phyloP scores from a whole-genome alignment of 2,329 filamentous ascomycete genomes.

The Seiridium unicorne region DNA sequence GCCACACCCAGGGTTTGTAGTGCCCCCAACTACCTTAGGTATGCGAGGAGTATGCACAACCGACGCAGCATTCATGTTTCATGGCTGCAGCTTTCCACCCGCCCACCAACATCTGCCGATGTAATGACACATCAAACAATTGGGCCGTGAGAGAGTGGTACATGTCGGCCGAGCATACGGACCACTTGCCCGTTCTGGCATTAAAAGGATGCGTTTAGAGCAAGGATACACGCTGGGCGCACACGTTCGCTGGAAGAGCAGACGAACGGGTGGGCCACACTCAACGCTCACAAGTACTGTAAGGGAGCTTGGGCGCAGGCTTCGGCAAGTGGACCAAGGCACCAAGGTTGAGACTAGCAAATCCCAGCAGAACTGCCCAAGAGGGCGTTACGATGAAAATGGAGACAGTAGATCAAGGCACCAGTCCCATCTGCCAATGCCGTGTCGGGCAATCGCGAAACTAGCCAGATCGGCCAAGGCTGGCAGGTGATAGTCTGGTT shows the following conservation, averaged over 20 bases:
- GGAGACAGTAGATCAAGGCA: neutral
- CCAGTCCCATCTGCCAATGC: neutral
- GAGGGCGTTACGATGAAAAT: neutral
- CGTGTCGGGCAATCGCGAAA: constrained; percentile 1
- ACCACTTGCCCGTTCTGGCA: constrained; percentile 27
- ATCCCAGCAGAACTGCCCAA: neutral
- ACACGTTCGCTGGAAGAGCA: neutral
- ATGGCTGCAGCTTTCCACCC: neutral
- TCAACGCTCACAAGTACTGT: constrained; percentile 4
- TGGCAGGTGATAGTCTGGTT: neutral
- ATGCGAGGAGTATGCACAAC: neutral
- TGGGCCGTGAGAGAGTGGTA: too few relatives aligned
- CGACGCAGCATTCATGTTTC: neutral
- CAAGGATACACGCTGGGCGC: constrained; percentile 13
- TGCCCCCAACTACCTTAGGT: too few relatives aligned
- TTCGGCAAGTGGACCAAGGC: constrained; percentile 7
- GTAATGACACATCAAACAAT: neutral
- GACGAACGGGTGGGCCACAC: neutral
- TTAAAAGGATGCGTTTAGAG: constrained; percentile 18
- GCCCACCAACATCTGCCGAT: neutral
- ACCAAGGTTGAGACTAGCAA: neutral
- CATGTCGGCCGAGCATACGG: neutral
- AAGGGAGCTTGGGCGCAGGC: neutral
- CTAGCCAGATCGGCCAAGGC: neutral
- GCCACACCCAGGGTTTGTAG: too few relatives aligned